phyloP scores from a whole-genome alignment of 1,284 basidiomycete species.

The Inonotus hispidus region DNA sequence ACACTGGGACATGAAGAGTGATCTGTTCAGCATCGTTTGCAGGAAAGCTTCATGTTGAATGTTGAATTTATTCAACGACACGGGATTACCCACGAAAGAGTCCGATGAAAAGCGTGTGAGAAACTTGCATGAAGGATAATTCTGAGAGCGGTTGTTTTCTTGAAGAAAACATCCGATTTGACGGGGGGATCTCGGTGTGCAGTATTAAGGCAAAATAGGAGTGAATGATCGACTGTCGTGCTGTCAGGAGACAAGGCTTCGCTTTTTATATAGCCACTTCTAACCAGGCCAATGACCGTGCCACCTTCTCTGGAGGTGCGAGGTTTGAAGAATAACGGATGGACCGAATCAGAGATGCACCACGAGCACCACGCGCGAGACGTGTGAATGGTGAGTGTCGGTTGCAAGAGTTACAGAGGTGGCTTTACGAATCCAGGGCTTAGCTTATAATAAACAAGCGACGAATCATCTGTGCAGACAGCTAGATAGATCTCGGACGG shows the following conservation, averaged over 20 bases:
- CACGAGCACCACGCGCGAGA: too few species aligned
- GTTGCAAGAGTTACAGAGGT: constrained; percentile 35
- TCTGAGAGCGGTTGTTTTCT: too few species aligned
- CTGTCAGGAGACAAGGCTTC: background rate
- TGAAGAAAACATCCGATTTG: background rate
- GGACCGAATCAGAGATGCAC: too few species aligned
- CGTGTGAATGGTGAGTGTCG: too few species aligned
- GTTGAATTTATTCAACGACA: too few species aligned
- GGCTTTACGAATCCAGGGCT: constrained; percentile 73
- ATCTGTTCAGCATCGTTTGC: too few species aligned
- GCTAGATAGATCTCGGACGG: constrained; percentile 59
- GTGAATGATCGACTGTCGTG: background rate
- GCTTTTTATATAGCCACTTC: background rate
- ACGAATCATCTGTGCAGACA: constrained; percentile 70
- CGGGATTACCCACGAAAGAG: too few species aligned
- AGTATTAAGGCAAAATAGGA: background rate
- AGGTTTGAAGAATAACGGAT: too few species aligned
- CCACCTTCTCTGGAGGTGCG: too few species aligned
- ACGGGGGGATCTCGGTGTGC: background rate
- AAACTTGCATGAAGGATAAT: too few species aligned
- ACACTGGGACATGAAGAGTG: background rate
- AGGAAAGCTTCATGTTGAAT: too few species aligned
- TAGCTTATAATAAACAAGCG: constrained; percentile 77
- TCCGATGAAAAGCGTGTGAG: too few species aligned
- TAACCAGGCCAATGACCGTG: background rate